Evolutionary conservation across 345 rosid species (phyloP).

Genomic region (Eucalyptus regnans): DNA sequence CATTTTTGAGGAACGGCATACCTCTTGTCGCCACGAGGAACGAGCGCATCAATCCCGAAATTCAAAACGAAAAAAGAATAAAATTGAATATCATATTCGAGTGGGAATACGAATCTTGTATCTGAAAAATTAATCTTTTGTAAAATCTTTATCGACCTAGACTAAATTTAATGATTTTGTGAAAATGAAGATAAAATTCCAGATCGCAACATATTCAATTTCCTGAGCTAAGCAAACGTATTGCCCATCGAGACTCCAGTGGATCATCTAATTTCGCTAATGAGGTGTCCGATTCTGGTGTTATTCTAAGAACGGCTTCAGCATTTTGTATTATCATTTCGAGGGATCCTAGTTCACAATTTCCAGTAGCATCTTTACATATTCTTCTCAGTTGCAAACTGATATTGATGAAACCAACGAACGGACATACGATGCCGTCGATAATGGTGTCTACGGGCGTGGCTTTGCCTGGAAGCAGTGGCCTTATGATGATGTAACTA

Average conservation of each 20-base stretch:
- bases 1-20: no score
- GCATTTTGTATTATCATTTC: conserved; percentile 65
- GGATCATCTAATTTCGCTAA: not conserved
- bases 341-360: conserved; percentile 42
- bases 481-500: no score
- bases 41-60: no score
- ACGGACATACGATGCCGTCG: no score
- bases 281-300: conserved; percentile 64
- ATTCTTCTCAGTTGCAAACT: no score
- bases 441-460: no score
- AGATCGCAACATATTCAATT: not conserved
- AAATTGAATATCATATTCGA: not conserved
- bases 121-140: not conserved
- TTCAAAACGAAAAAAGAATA: no score
- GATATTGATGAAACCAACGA: no score
- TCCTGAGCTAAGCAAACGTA: not conserved
- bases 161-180: not conserved
- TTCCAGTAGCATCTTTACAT: conserved; percentile 63
- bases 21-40: no score
- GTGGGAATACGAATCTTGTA: not conserved
- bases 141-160: not conserved
- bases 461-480: no score
- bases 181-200: not conserved
- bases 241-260: not conserved
- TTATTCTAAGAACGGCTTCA: conserved; percentile 62